Base-by-base conservation (phyloP, 2,329 filamentous ascomycete species). In the Botryotinia calthae region DNA sequence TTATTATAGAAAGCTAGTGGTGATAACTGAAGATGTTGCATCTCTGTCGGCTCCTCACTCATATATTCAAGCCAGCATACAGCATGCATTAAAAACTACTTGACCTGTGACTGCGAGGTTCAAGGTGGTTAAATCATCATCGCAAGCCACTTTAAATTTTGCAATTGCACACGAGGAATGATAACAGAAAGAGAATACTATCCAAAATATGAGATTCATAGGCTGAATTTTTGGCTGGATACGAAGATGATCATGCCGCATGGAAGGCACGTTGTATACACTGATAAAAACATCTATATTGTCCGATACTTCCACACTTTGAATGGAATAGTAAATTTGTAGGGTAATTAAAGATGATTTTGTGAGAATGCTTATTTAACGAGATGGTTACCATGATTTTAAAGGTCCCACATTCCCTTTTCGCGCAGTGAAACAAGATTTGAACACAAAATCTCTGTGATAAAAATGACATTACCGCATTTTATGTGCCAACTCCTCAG, bases 161-260 rank as follows among this genome's bases (percentile, higher is more conserved):
- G 18, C n/a, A 3, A 25, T 28, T 0, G 28, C 3, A 28, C 51
- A 54, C 51, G 4, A 6, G 7, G n/a, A 56, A 9, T 18, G 18
- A 0, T 16, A 9, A 4, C 2, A 2, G n/a, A 28, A 28, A 18
- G 14, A 18, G 3, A 56, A 16, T 18, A 1, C 14, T 18, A 4
- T 18, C n/a, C n/a, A 8, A 28, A 9, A 56, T 28, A 9, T 56
- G n/a, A 56, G 12, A 31, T 2, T 0, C 6, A 18, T 6, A 4
- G 7, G 16, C 51, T n/a, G n/a, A 54, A 4, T 16, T 44, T 8
- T 1, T 18, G 14, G 51, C 6, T 54, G 12, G 51, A 54, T 18
- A n/a, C 0, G 16, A 18, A 28, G 51, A n/a, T 28, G 14, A 28
- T 8, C 2, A 28, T 2, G 6, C 6, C 1, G 14, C n/a, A 31